Evolutionary conservation across 805 yeast genomes (phyloP), one percentile per base, ranked within the genome.

Genomic region (Citeromyces matritensis): DNA sequence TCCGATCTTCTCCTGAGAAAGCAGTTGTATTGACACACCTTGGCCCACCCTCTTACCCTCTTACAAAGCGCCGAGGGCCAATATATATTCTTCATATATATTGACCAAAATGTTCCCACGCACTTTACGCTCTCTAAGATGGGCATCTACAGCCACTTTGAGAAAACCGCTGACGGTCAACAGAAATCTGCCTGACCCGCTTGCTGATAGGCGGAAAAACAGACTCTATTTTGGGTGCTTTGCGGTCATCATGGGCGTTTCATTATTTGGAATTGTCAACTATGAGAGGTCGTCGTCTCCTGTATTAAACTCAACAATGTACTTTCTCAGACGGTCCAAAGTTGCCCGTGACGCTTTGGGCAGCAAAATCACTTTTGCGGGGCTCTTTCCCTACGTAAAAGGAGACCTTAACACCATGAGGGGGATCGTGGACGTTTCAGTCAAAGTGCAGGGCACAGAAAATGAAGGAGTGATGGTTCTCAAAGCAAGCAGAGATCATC

Each of bases 221-320:
- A 55, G 73, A 34, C 43, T 58, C 14, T 69, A 72, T 35, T 76
- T 85, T 48, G 51, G 62, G 5, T 53, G 55, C 3, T 80, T 79
- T 46, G 53, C 65, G 29, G 50, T 58, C 9, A 53, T 66, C 32
- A 72, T 78, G 67, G 65, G 65, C 15, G 53, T 62, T 4, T 55
- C 77, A 2, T 54, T 78, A 30, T 58, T 66, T 21, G 65, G 81
- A 21, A 81, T 88, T 44, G 77, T 88, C 67, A 86, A 91, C 60
- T 86, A 88, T 55, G 98, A 91, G 51, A 86, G 85, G 50, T 74
- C 85, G 12, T 73, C 80, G 29, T 82, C 95, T 9, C 96, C 97
- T 1, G 69, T 88, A 36, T 79, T 88, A 43, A 69, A 79, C 26
- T 86, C 94, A 5, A 79, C 95, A 4, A 58, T 91, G 50, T 85